Evolutionary conservation across 345 rosid species (phyloP), one percentile per base, ranked within the genome.

Genomic region (Mercurialis annua): DNA sequence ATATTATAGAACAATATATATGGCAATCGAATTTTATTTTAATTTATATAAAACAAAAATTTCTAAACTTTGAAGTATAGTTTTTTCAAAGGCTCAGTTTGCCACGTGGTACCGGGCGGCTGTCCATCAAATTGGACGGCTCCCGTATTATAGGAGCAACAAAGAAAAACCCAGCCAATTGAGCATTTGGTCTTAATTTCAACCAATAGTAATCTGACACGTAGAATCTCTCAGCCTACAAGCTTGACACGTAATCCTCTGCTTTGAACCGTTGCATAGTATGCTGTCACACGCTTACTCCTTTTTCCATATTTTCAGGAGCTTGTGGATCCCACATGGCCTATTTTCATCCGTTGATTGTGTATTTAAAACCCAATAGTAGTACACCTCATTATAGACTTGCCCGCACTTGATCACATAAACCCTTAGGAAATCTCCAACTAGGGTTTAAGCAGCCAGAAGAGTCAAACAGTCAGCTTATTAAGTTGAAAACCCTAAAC

Each of bases 371-470:
- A 7, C 24, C 26, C 14, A 9, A 9, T 23, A 29, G 16, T 11
- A n/a, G 4, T 12, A 4, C 26, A 20, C 5, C 0, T n/a, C 27
- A 54, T 21, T 11, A 12, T 61, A 61, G 21, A 26, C 18, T 42
- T 17, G 51, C 15, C 2, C 43, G 17, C 51, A 43, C 12, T 2
- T 24, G 65, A 61, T 61, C 50, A 24, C 30, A 11, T 4, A 36
- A 58, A 36, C 36, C 63, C 63, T 47, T 36, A 18, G 17, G 2
- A n/a, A n/a, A n/a, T n/a, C n/a, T n/a, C n/a, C n/a, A 40, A 38
- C 30, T 59, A 59, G 64, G 64, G 64, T 59, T 61, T 43, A 23
- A 57, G 26, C 16, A 60, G 64, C 33, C 50, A 60, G 20, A 61
- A 40, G 11, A 0, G 2, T 14, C 51, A 30, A 18, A 59, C 24